phyloP scores from a whole-genome alignment of 2,329 filamentous ascomycete species.

The Didymella arachidicola region DNA sequence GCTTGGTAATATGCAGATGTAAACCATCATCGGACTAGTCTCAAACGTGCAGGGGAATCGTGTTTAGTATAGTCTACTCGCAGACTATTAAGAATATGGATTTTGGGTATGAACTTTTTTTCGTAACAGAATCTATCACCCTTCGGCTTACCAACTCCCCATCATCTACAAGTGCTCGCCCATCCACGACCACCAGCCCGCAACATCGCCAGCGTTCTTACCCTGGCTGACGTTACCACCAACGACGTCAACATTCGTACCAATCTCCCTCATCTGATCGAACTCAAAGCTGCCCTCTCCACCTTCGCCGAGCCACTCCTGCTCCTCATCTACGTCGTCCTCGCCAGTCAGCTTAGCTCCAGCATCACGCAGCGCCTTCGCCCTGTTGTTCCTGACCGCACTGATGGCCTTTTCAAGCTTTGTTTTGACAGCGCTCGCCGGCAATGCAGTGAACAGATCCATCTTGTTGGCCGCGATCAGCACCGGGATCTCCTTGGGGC shows the following conservation, averaged over 20 bases:
- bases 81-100: background rate
- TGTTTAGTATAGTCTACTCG: background rate
- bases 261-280: constrained; percentile 81
- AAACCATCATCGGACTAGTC: background rate
- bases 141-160: background rate
- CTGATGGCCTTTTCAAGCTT: constrained; percentile 82
- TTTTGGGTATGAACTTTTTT: constrained; percentile 10
- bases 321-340: constrained; percentile 69
- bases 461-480: constrained; percentile 93
- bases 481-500: constrained; percentile 70
- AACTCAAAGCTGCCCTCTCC: constrained; percentile 82
- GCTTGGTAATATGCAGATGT: background rate
- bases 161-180: constrained; percentile 70
- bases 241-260: constrained; percentile 77
- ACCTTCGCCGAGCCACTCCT: constrained; percentile 80
- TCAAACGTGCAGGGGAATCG: background rate
- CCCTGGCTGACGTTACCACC: constrained; percentile 72
- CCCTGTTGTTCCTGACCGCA: constrained; percentile 74
- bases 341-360: constrained; percentile 69
- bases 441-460: constrained; percentile 92
- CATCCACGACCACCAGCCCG: constrained; percentile 92
- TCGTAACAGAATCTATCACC: background rate
- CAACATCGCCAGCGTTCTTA: constrained; percentile 71
- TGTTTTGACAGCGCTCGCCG: constrained; percentile 75
- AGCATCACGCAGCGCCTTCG: constrained; percentile 83